Conservation (phyloP, 2,329 filamentous ascomycete species). For the Stachybotrys elegans region DNA sequence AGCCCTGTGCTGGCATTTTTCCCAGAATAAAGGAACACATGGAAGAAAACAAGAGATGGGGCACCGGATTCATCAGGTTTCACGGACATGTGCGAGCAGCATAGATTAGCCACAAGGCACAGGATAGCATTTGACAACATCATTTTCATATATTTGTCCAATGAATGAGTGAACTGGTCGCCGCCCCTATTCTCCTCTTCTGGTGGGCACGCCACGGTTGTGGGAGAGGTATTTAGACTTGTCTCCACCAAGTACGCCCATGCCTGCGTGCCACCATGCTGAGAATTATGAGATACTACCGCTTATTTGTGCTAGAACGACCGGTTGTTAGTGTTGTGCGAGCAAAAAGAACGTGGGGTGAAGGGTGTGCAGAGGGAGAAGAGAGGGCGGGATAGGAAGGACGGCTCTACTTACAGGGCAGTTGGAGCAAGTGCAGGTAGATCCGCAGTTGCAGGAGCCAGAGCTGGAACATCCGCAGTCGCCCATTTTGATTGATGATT, state of each 20-base stretch:
- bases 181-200: background rate
- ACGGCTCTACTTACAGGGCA: slow-evolving; percentile 36
- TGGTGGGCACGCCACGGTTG: no score
- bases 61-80: no score
- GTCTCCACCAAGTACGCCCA: background rate
- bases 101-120: no score
- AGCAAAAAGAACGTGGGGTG: no score
- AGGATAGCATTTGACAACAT: no score
- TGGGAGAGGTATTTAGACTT: no score
- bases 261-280: background rate
- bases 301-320: background rate
- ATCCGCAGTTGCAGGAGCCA: slow-evolving; percentile 37
- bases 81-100: no score
- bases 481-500: slow-evolving; percentile 28
- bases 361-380: no score
- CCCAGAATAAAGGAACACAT: slow-evolving; percentile 8
- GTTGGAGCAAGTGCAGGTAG: slow-evolving; percentile 34
- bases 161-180: background rate
- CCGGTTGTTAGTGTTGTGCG: background rate
- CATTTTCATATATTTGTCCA: no score
- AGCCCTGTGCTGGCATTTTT: slow-evolving; percentile 29
- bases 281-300: background rate
- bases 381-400: no score
- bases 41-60: background rate
- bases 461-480: slow-evolving; percentile 36